Evolutionary conservation across 495 filamentous ascomycete genomes (phyloP).

Genomic region (Aspergillus sparsus): DNA sequence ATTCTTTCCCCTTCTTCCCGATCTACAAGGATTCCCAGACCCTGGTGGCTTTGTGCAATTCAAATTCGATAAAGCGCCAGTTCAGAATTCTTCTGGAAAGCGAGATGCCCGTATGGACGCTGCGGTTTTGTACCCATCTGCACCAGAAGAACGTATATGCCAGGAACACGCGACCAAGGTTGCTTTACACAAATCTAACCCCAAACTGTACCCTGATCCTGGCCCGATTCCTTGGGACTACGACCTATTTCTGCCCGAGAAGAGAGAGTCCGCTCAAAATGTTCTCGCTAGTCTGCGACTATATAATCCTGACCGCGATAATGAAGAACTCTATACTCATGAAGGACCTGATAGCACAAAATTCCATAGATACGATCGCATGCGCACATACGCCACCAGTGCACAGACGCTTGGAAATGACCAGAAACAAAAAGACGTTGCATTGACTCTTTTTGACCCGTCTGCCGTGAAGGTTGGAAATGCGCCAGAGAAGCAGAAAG

Average conservation of each 20-base stretch:
- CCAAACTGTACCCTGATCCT: constrained; percentile 59
- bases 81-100: constrained; percentile 51
- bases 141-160: constrained; percentile 47
- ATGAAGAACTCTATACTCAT: constrained; percentile 65
- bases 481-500: constrained; percentile 53
- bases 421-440: constrained; percentile 57
- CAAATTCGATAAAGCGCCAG: constrained; percentile 85
- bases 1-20: constrained; percentile 79
- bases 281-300: constrained; percentile 75
- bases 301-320: constrained; percentile 66
- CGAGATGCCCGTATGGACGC: constrained; percentile 84
- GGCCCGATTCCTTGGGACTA: constrained; percentile 68
- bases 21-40: constrained; percentile 86
- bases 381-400: constrained; percentile 82
- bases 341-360: constrained; percentile 44
- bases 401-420: constrained; percentile 61
- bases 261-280: constrained; percentile 52
- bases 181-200: constrained; percentile 63
- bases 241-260: constrained; percentile 73
- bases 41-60: constrained; percentile 80
- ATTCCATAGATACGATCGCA: constrained; percentile 71
- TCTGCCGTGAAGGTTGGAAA: constrained; percentile 38
- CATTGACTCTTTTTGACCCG: constrained; percentile 63
- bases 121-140: constrained; percentile 70
- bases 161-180: constrained; percentile 52